These are phyloP conservation scores for Berkeleyomyces basicola DNA, from an alignment of 2,329 filamentous ascomycete species.

Conservation along the genomic window DNA sequence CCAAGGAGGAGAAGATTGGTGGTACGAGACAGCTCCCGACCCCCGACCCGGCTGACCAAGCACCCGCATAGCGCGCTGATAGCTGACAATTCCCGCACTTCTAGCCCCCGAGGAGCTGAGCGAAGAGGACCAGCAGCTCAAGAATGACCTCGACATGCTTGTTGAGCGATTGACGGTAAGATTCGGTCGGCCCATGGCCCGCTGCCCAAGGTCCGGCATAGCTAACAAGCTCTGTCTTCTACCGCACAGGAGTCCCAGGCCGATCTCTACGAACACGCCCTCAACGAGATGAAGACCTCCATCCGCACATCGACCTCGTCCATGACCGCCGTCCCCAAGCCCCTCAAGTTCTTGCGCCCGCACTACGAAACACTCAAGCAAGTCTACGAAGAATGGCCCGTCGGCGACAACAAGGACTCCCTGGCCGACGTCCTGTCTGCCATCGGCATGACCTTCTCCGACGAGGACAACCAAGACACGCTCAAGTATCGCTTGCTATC, in stretches of 20 bases:
- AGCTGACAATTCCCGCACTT: slow-evolving; percentile 1
- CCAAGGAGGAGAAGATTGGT: slow-evolving; percentile 19
- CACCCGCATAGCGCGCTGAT: background rate
- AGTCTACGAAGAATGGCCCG: slow-evolving; percentile 78
- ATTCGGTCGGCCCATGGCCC: background rate
- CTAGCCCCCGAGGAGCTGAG: slow-evolving; percentile 65
- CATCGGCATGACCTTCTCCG: slow-evolving; percentile 96
- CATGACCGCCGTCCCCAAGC: slow-evolving; percentile 98
- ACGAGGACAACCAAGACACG: slow-evolving; percentile 89
- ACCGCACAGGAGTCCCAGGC: slow-evolving; percentile 58
- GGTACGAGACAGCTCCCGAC: slow-evolving; percentile 29
- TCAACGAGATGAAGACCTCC: slow-evolving; percentile 93
- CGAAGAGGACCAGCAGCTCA: slow-evolving; percentile 96
- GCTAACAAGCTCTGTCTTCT: background rate
- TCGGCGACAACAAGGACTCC: slow-evolving; percentile 69
- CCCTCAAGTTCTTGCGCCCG: slow-evolving; percentile 90
- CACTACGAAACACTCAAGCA: slow-evolving; percentile 84
- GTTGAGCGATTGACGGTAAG: slow-evolving; percentile 81
- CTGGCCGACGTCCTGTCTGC: slow-evolving; percentile 93
- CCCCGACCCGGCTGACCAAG: background rate
- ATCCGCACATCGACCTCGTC: slow-evolving; percentile 99
- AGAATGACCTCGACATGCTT: slow-evolving; percentile 94
- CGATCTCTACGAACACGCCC: slow-evolving; percentile 74
- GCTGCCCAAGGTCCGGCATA: background rate
- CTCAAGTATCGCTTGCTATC: slow-evolving; percentile 87